Conservation (phyloP, 345 rosid species). For the Rhodomyrtus tomentosa region DNA sequence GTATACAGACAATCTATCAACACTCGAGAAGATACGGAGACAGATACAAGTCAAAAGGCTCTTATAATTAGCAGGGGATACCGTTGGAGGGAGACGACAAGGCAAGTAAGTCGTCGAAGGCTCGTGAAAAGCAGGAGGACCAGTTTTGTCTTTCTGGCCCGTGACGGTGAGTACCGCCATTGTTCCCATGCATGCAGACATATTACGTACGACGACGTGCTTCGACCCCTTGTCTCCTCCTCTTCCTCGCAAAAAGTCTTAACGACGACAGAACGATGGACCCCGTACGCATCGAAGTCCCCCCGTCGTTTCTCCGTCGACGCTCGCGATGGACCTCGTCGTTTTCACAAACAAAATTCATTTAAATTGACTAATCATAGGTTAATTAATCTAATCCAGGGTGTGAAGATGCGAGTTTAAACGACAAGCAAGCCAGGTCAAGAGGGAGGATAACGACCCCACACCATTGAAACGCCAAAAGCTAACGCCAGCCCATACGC, state of each 20-base stretch:
- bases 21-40: too few relatives aligned
- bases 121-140: neutral
- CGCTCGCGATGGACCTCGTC: neutral
- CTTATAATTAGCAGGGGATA: neutral
- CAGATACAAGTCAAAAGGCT: too few relatives aligned
- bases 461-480: neutral
- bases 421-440: neutral
- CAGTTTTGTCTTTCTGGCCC: neutral
- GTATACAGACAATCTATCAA: too few relatives aligned
- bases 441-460: neutral
- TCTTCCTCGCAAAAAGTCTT: neutral
- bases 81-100: neutral
- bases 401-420: neutral
- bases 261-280: neutral
- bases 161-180: neutral
- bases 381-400: neutral
- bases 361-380: neutral
- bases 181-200: neutral
- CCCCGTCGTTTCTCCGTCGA: neutral
- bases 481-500: neutral
- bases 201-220: neutral
- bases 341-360: neutral
- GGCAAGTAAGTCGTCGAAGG: neutral
- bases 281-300: neutral
- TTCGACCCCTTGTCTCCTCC: neutral